Base-by-base conservation (phyloP, 169 alveolate genomes). In the Babesia bigemina region DNA sequence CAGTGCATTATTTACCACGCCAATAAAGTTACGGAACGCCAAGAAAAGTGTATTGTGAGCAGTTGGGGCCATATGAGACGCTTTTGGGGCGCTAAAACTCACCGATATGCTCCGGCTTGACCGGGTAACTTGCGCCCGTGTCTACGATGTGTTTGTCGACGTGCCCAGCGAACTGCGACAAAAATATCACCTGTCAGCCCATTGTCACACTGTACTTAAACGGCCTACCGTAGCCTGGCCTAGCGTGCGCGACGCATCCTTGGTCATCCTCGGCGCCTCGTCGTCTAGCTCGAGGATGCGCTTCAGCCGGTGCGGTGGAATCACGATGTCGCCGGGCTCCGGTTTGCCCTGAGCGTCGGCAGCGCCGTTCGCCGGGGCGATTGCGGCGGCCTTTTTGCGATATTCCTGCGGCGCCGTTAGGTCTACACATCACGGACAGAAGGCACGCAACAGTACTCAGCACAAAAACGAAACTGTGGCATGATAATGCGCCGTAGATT, bases 141-240 rank as follows among this genome's bases (percentile, higher is more conserved):
- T 79, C 78, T 24, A 79, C 67, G 19, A 79, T 71, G 49, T 79
- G 84, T 36, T 63, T 79, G 39, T 79, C 84, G n/a, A 79, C 26
- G 42, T 61, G 42, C 13, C 63, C 33, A 12, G 87, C 87, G 47
- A 65, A 36, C 55, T 70, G 79, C 28, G 62, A 44, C 19, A 79
- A 16, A 33, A 79, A 79, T 1, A 70, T 6, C n/a, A 29, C 36
- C 87, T 79, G 73, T 24, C 22, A 10, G 56, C 16, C 4, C 13
- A n/a, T 50, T 6, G 1, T 4, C 39, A 33, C 39, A 42, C 4
- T 52, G 12, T 12, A 17, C 0, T 17, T n/a, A 2, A 4, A 36
- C 17, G 2, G 36, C 59, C 45, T 49, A 79, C 87, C 55, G 75
- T 50, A 42, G 87, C 71, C 61, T 45, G 7, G 6, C 77, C 77